Percentiles rank a stretch among this genome's conserved stretches.
Evolutionary conservation across 1,139 yeast species (phyloP).

Genomic region (Taphrina wiesneri): DNA sequence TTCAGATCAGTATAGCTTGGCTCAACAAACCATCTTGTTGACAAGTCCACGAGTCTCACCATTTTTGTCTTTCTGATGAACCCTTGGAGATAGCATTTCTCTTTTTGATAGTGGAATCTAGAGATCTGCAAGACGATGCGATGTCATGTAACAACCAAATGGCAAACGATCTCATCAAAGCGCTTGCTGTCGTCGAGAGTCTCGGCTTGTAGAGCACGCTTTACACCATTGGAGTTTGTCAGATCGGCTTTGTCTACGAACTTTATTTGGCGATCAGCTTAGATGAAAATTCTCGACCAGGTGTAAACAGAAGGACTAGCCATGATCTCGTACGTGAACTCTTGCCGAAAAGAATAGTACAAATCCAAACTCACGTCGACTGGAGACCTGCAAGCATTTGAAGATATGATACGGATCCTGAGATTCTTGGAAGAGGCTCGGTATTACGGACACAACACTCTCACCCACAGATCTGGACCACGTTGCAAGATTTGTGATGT

Average conservation of each 20-base stretch:
- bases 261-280: neutral
- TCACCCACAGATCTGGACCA: no score
- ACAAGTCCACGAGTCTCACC: no score
- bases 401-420: neutral
- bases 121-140: neutral
- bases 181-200: neutral
- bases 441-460: conserved; percentile 1
- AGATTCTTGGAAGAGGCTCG: conserved; percentile 4
- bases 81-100: no score
- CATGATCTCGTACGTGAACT: no score
- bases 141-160: neutral
- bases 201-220: neutral
- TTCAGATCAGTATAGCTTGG: no score
- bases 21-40: no score
- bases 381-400: neutral
- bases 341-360: neutral
- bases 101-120: neutral
- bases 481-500: no score
- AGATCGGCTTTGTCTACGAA: neutral
- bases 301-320: neutral
- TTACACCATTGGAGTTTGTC: neutral
- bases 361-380: no score
- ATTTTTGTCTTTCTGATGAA: no score
- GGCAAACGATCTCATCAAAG: neutral
- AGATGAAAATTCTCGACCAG: neutral